These are phyloP conservation scores for Zygnema cylindricum DNA, from an alignment of 139 green algal genomes.

Conservation along the genomic window DNA sequence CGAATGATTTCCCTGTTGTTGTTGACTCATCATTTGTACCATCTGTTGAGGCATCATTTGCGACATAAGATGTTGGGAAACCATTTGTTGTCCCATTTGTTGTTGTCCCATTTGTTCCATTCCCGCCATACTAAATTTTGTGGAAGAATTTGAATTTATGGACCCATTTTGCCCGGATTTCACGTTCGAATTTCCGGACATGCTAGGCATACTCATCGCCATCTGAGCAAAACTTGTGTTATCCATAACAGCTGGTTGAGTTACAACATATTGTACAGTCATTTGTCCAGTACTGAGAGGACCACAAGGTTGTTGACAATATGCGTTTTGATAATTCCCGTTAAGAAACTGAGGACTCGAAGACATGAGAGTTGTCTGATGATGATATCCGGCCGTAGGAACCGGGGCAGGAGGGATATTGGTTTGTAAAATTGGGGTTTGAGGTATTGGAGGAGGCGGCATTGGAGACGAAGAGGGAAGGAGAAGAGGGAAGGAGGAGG, in stretches of 20 bases:
- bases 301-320: no score
- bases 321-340: neutral
- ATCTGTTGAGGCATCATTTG: neutral
- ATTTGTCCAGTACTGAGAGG: neutral
- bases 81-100: neutral
- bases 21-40: neutral
- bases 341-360: neutral
- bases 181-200: neutral
- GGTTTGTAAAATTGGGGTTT: neutral
- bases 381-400: neutral
- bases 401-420: constrained; percentile 7
- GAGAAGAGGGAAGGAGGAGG: neutral
- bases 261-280: neutral
- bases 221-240: neutral
- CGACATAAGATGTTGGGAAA: neutral
- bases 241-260: neutral
- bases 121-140: neutral
- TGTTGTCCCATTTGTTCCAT: neutral
- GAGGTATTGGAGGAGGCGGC: constrained; percentile 2
- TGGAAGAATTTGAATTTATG: neutral
- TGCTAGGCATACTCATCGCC: neutral
- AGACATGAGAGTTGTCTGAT: neutral
- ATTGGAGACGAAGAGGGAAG: neutral
- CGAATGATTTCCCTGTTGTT: neutral
- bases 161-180: neutral